phyloP scores from a whole-genome alignment of 345 rosid species.

The Reutealis trisperma region DNA sequence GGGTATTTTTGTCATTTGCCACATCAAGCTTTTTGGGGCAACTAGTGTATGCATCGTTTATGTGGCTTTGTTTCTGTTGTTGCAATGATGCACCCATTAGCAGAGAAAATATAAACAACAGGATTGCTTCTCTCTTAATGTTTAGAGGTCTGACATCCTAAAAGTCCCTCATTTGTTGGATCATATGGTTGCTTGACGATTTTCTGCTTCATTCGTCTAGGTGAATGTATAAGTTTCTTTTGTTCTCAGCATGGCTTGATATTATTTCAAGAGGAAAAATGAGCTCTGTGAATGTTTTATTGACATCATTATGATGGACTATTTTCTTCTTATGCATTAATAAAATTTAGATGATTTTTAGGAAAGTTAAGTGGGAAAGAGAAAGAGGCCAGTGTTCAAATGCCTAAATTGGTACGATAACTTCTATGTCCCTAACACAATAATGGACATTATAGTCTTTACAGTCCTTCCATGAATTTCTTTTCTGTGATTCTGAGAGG shows the following conservation, averaged over 20 bases:
- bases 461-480: background rate
- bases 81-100: background rate
- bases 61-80: conserved; percentile 7
- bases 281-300: background rate
- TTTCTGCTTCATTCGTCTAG: background rate
- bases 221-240: background rate
- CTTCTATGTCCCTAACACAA: background rate
- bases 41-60: background rate
- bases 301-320: background rate
- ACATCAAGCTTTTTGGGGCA: background rate
- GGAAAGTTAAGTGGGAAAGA: background rate
- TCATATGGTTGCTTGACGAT: background rate
- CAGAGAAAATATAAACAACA: background rate
- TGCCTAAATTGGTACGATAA: background rate
- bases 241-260: background rate
- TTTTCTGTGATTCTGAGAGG: background rate
- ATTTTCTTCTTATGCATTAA: background rate
- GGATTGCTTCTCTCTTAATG: background rate
- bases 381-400: background rate
- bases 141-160: background rate
- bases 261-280: background rate
- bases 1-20: background rate
- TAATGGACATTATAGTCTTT: background rate
- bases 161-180: background rate
- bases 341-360: too few species aligned